Evolutionary conservation across 2,329 filamentous ascomycete species (phyloP), one percentile per base, ranked within the genome.

Genomic region (Ascochyta rabiei): DNA sequence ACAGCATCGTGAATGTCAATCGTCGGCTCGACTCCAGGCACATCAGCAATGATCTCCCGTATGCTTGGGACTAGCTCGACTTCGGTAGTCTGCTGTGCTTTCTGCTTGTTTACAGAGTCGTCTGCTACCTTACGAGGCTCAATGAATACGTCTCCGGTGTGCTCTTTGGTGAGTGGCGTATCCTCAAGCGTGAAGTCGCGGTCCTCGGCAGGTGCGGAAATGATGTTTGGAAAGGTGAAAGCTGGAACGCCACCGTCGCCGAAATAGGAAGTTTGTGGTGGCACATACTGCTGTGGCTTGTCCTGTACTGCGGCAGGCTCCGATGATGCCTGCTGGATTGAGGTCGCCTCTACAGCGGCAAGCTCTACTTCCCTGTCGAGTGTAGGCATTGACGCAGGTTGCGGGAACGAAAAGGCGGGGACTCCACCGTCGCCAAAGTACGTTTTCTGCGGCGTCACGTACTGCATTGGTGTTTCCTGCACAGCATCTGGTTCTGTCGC

Each of bases 401-500:
- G 30, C 13, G 47, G 47, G 31, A 43, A 49, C 5, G 21, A 30
- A 23, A 49, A 49, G 21, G 47, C 39, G 4, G 47, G 47, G 3
- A 49, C 1, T 16, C 39, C 47, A 19, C 52, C 46, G 26, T 55
- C 52, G 3, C 52, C 52, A 23, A 55, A 55, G 19, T 50, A 55
- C 3, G 42, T 19, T 2, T 39, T 44, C 8, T 49, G 40, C 6
- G 52, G 52, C 5, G 23, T 19, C 10, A 19, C 31, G 31, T 53
- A 47, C 31, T 24, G 43, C 13, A 2, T 4, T 15, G 19, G 21
- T 5, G 37, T 24, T 15, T 48, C 37, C 9, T 33, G 37, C 5
- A 21, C 15, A 40, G 6, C 28, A 12, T 7, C 21, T 4, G 30
- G 19, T 18, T 38, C 38, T 18, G 48, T 18, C 18, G 15, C 10